Evolutionary conservation across 495 filamentous ascomycete species (phyloP).

Genomic region (Penicillium egyptiacum): DNA sequence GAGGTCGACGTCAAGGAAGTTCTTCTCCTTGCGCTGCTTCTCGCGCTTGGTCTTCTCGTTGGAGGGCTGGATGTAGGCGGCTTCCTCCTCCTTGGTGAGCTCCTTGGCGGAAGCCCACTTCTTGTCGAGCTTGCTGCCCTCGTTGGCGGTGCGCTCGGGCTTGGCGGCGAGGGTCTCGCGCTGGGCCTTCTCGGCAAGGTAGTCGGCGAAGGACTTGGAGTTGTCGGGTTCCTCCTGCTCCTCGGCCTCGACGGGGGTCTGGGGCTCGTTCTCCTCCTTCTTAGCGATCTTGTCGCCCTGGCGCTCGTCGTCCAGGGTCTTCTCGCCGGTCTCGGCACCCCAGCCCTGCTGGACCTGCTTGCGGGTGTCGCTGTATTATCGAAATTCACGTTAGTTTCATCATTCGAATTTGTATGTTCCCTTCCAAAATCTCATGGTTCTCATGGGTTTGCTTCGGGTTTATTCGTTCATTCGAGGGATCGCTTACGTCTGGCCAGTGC

Average conservation of each 20-base stretch:
- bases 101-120: slow-evolving; percentile 89
- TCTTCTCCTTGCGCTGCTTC: slow-evolving; percentile 91
- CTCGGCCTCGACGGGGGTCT: slow-evolving; percentile 46
- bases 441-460: neutral
- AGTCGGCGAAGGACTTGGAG: slow-evolving; percentile 81
- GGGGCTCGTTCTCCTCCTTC: slow-evolving; percentile 67
- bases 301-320: slow-evolving; percentile 83
- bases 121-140: slow-evolving; percentile 79
- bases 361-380: slow-evolving; percentile 67
- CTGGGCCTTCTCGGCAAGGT: slow-evolving; percentile 82
- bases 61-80: slow-evolving; percentile 71
- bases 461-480: slow-evolving; percentile 6
- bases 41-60: slow-evolving; percentile 81
- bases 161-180: slow-evolving; percentile 71
- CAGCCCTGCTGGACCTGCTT: slow-evolving; percentile 92
- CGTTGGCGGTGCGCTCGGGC: slow-evolving; percentile 83
- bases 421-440: neutral
- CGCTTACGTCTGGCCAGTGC: slow-evolving; percentile 66
- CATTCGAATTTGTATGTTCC: neutral
- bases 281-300: slow-evolving; percentile 84
- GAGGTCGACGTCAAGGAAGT: slow-evolving; percentile 81
- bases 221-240: slow-evolving; percentile 76
- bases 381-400: slow-evolving; percentile 15
- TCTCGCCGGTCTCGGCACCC: slow-evolving; percentile 77
- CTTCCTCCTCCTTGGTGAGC: slow-evolving; percentile 67